Evolutionary conservation across 192 early-diverging fungal species (phyloP), one percentile per base, ranked within the genome.

Genomic region (Haplosporangium gracile): DNA sequence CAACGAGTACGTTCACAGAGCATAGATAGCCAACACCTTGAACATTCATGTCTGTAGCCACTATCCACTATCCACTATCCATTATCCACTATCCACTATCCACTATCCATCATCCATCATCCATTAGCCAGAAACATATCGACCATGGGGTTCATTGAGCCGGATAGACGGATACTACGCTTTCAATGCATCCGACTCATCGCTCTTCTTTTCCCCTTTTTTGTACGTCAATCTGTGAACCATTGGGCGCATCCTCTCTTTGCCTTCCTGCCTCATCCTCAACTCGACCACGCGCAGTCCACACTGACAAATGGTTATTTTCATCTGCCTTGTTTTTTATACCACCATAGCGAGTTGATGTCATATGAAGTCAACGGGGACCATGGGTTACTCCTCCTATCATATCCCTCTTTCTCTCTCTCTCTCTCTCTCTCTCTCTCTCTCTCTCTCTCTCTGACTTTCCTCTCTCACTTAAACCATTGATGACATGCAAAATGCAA

Each of bases 351-450:
- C 43, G 11, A 45, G 43, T 10, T 26, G n/a, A 29, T 29, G 60
- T 65, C 60, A 65, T 65, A 65, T 65, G 60, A 65, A 65, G 60
- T 9, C 60, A 65, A 65, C 60, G 60, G 60, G 60, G 60, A 65
- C 60, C 60, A 65, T 65, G 26, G 29, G 60, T 29, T 60, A 60
- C n/a, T 32, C n/a, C 60, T 29, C 26, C 29, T 29, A n/a, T 32
- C 72, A 8, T 42, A 4, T n/a, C 22, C 5, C 43, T 22, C 73
- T 8, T 7, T 55, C 57, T 51, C 16, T 24, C 8, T 32, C 34
- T 5, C 47, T 10, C 47, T 60, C 24, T 26, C 68, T 57, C 49
- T 45, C 32, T 40, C 20, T 38, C 40, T 26, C 68, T 57, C 49
- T 45, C 32, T 40, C 20, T 47, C 40, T 26, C 68, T 57, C 49